Base-by-base conservation (phyloP, 345 rosid species). In the Pistacia atlantica region DNA sequence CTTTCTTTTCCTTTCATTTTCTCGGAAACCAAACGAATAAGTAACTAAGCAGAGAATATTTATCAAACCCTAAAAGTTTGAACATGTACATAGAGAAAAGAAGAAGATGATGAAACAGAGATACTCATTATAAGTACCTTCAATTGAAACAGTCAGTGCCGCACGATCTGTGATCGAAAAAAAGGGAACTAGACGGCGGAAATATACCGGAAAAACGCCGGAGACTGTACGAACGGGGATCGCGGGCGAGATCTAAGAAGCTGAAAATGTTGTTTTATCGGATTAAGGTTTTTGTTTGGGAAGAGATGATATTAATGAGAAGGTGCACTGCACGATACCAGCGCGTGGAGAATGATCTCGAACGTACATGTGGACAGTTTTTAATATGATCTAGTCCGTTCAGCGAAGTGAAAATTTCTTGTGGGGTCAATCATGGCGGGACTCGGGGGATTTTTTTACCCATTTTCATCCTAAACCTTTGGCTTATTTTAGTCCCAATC, bases 301-400 rank as follows among this genome's bases (percentile, higher is more conserved):
- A 70, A 54, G 76, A 72, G 71, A 33, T 68, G 70, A 68, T 77
- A 63, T 17, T 17, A 72, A 61, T n/a, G 64, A 79, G 83, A 80
- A 78, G 86, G 84, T 82, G 84, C 68, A 60, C 80, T 38, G 80
- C 90, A 84, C 80, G 83, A 87, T 83, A 63, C 20, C 59, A 38
- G 65, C 20, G 65, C 72, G 76, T 74, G 73, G 72, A 59, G 78
- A 4, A 58, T 66, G 46, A 78, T 78, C 78, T 25, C 1, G 13
- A 14, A 75, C 84, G 81, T 82, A 79, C 87, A 86, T 83, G 87
- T 84, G 87, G 75, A 67, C 16, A 37, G 0, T 10, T 8, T 13
- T 8, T 42, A 51, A 20, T 35, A 8, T 35, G 70, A 81, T 77
- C 80, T 68, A 54, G 51, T 11, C 38, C 62, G 13, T 78, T 59